Base-by-base conservation (phyloP, 2,329 filamentous ascomycete species). In the Hypoxylon sp. region DNA sequence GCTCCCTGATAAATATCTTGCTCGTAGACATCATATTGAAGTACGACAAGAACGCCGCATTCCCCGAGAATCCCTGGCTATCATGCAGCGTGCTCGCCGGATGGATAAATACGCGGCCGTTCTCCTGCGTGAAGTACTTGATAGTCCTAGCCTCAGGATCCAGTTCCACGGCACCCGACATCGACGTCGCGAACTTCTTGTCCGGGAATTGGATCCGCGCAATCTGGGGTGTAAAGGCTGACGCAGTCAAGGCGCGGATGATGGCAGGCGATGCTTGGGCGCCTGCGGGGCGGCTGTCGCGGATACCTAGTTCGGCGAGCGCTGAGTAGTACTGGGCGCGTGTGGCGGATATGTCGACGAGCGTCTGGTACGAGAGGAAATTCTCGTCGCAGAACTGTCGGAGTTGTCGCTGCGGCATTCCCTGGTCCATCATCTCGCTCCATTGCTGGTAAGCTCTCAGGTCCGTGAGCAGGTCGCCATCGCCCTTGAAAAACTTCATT, bases 81-180 rank as follows among this genome's bases (percentile, higher is more conserved):
- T 91, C 91, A 78, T 98, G 98, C 8, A 98, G 85, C 0, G 92
- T 94, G 48, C 93, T 97, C 74, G 89, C 91, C 0, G 96, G 96
- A 76, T 99, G 96, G 15, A 98, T 90, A 79, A 99, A 99, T 11
- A 98, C 93, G 6, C 96, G 87, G 0, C 92, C 92, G 72, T 92
- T 93, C 74, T 94, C 92, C 75, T 93, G 91, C 72, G 92, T 93
- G 80, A 93, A 98, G 82, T 94, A 99, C 78, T 94, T 96, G 81
- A 99, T 98, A 2, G 92, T 93, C 58, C 90, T 87, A 3, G 95
- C 95, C 80, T 98, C 95, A 0, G 95, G 95, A 77, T 99, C 96
- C 6, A 98, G 85, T 78, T 96, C 95, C 1, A 98, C 93, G 0
- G 96, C 93, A 6, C 96, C 96, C 0, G 93, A 93, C 70, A 97